Conservation (phyloP, 1,284 basidiomycete species). For the Irpex rosettiformis region DNA sequence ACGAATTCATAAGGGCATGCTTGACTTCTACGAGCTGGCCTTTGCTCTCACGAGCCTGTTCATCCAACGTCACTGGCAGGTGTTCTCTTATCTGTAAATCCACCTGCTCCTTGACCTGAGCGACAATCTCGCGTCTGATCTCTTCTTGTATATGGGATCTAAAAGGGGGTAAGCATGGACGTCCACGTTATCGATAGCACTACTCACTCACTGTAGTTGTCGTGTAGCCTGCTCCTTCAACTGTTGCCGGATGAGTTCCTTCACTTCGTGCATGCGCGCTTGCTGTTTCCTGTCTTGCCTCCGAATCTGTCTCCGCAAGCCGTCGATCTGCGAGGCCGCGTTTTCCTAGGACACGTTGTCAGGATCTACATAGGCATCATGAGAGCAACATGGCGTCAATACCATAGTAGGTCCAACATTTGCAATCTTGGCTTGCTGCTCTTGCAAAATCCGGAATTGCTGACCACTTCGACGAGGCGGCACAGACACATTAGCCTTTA, state of each 20-base stretch:
- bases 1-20: conserved; percentile 50
- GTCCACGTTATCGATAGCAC: too few species aligned
- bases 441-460: conserved; percentile 28
- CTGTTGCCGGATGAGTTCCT: conserved; percentile 32
- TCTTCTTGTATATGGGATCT: conserved; percentile 35
- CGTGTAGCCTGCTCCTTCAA: conserved; percentile 31
- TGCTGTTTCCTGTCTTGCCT: conserved; percentile 35
- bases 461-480: conserved; percentile 26
- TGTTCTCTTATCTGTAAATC: conserved; percentile 42
- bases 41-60: conserved; percentile 42
- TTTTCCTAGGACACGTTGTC: conserved; percentile 23
- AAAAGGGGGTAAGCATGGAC: too few species aligned
- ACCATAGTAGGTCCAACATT: conserved; percentile 30
- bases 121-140: conserved; percentile 35
- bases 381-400: neutral
- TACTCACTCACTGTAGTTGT: conserved; percentile 33
- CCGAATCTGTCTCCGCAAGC: conserved; percentile 30
- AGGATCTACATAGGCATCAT: neutral
- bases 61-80: conserved; percentile 41
- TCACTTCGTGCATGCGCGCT: conserved; percentile 30
- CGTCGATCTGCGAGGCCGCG: conserved; percentile 29
- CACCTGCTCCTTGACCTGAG: conserved; percentile 43
- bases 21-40: conserved; percentile 39
- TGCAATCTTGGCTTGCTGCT: conserved; percentile 29
- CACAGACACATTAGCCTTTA: neutral